Evolutionary conservation across 2,329 filamentous ascomycete species (phyloP).

Genomic region (Exophiala xenobiotica): DNA sequence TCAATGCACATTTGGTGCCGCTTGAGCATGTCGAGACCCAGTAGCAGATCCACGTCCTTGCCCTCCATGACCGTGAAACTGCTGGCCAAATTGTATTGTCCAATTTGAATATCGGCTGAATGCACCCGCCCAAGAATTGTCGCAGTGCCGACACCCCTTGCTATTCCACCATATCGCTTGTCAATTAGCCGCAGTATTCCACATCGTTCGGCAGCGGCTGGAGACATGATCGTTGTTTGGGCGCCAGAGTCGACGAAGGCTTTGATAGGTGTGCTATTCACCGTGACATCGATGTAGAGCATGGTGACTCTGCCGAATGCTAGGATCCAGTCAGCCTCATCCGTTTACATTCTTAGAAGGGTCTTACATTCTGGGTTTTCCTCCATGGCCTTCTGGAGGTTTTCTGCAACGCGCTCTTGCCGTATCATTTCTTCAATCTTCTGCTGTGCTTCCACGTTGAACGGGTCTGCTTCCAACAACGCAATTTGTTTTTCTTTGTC

Average conservation of each 20-base stretch:
- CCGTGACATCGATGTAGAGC: slow-evolving; percentile 93
- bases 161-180: slow-evolving; percentile 85
- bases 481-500: slow-evolving; percentile 81
- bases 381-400: slow-evolving; percentile 93
- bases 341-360: not conserved
- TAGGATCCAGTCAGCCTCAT: slow-evolving; percentile 9
- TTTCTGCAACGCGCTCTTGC: slow-evolving; percentile 90
- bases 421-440: slow-evolving; percentile 97
- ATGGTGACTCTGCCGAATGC: slow-evolving; percentile 87
- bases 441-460: slow-evolving; percentile 85
- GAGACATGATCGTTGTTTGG: slow-evolving; percentile 98
- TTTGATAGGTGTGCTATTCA: slow-evolving; percentile 89
- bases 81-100: slow-evolving; percentile 80
- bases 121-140: slow-evolving; percentile 94
- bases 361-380: slow-evolving; percentile 88
- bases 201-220: slow-evolving; percentile 82
- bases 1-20: slow-evolving; percentile 93
- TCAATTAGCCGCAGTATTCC: slow-evolving; percentile 97
- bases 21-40: slow-evolving; percentile 96
- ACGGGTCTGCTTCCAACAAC: slow-evolving; percentile 86
- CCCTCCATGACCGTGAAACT: slow-evolving; percentile 99
- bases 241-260: slow-evolving; percentile 96
- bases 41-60: slow-evolving; percentile 87
- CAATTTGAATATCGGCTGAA: slow-evolving; percentile 91
- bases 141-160: slow-evolving; percentile 89